Evolutionary conservation across 306 rosid genomes (phyloP).

Genomic region (Rosa multiflora): DNA sequence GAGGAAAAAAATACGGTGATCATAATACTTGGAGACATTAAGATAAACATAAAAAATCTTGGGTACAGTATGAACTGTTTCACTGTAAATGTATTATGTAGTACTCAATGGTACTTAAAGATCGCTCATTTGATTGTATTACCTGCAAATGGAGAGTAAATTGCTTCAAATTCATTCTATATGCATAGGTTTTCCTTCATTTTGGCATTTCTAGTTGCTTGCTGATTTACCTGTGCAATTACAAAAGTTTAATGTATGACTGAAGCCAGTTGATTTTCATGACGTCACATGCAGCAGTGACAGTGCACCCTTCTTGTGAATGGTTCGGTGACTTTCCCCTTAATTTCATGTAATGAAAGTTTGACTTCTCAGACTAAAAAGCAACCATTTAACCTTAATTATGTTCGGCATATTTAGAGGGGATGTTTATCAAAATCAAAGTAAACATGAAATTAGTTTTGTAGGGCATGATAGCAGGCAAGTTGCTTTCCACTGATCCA

Average conservation of each 20-base stretch:
- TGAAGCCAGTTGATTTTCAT: not conserved
- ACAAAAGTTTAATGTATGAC: not conserved
- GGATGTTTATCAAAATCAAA: not conserved
- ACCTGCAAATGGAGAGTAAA: not conserved
- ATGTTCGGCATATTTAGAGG: not conserved
- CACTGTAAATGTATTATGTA: not conserved
- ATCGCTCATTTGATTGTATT: not conserved
- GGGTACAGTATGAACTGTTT: not conserved
- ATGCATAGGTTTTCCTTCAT: not conserved
- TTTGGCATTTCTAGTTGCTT: constrained; percentile 12
- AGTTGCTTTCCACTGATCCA: constrained; percentile 4
- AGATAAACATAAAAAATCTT: not conserved
- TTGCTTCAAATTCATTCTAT: not conserved
- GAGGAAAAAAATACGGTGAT: not conserved
- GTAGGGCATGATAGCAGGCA: not conserved
- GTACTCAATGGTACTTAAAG: not conserved
- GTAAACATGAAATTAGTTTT: not conserved
- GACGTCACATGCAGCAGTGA: not conserved
- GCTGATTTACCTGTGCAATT: not conserved
- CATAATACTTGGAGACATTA: not conserved
- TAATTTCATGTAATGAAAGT: not conserved
- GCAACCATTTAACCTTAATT: not conserved
- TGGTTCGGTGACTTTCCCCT: not conserved
- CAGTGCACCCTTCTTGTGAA: not conserved
- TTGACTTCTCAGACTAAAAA: not conserved